Evolutionary conservation across 2,329 filamentous ascomycete genomes (phyloP).

Genomic region (Apiospora phragmitis): DNA sequence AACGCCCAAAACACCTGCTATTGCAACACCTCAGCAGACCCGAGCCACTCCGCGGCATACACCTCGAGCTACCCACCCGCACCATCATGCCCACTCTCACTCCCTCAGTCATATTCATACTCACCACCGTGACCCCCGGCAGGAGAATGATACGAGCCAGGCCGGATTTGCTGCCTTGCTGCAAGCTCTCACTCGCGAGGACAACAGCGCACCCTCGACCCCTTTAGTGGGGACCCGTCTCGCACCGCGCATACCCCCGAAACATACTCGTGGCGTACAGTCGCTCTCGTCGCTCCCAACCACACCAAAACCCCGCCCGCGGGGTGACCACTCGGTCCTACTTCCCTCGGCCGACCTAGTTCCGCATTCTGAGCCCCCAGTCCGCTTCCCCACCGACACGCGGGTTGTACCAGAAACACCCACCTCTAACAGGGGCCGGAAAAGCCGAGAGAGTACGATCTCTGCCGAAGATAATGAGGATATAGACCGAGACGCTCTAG

Average conservation of each 20-base stretch:
- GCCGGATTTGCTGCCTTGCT: slow-evolving; percentile 77
- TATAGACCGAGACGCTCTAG: slow-evolving; percentile 54
- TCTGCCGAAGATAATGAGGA: slow-evolving; percentile 66
- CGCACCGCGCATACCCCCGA: slow-evolving; percentile 50
- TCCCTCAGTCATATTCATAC: slow-evolving; percentile 6
- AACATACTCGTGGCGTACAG: slow-evolving; percentile 75
- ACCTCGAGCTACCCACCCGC: slow-evolving; percentile 35
- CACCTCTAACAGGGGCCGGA: slow-evolving; percentile 48
- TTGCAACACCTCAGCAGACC: slow-evolving; percentile 46
- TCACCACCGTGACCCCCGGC: slow-evolving; percentile 36
- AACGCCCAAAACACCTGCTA: slow-evolving; percentile 53
- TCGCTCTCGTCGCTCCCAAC: slow-evolving; percentile 83
- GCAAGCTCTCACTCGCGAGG: slow-evolving; percentile 77
- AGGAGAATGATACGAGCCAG: slow-evolving; percentile 53
- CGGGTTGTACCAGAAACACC: slow-evolving; percentile 49
- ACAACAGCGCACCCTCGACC: slow-evolving; percentile 73
- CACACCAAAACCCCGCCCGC: slow-evolving; percentile 63
- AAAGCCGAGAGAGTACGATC: slow-evolving; percentile 84
- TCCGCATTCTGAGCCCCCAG: slow-evolving; percentile 57
- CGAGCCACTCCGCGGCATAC: slow-evolving; percentile 53
- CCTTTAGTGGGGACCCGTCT: slow-evolving; percentile 52
- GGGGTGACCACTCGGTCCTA: slow-evolving; percentile 51
- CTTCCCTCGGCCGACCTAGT: slow-evolving; percentile 65
- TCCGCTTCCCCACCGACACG: slow-evolving; percentile 38
- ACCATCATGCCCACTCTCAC: slow-evolving; percentile 5